Conservation (phyloP, 768 basidiomycete genomes). For the Lactarius vividus region DNA sequence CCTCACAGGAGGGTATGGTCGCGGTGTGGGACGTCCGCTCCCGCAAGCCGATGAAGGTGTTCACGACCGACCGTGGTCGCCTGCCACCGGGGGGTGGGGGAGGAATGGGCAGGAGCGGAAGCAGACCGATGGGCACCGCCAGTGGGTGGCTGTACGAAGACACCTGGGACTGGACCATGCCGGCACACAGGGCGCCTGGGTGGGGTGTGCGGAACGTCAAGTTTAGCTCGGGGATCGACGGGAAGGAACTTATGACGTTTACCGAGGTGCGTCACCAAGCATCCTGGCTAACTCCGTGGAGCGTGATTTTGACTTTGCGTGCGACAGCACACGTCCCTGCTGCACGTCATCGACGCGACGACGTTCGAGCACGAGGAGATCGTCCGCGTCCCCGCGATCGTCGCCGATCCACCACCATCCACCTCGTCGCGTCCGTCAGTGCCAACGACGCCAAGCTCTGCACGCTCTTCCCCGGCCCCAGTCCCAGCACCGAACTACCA, state of each 20-base stretch:
- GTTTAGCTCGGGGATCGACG: slow-evolving; percentile 61
- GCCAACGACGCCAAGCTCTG: slow-evolving; percentile 21
- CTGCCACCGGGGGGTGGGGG: slow-evolving; percentile 25
- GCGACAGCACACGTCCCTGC: slow-evolving; percentile 68
- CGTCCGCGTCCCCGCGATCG: slow-evolving; percentile 51
- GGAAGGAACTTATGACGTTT: slow-evolving; percentile 81
- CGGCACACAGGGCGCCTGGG: slow-evolving; percentile 55
- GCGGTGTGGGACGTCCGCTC: slow-evolving; percentile 84
- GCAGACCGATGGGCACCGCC: slow-evolving; percentile 39
- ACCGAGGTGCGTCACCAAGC: slow-evolving; percentile 63
- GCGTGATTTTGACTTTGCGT: background rate
- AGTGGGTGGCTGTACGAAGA: slow-evolving; percentile 59
- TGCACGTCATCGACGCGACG: slow-evolving; percentile 84
- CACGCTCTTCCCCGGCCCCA: background rate
- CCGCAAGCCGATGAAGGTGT: slow-evolving; percentile 64
- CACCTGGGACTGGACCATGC: slow-evolving; percentile 64
- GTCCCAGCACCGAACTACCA: slow-evolving; percentile 5
- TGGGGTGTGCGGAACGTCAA: slow-evolving; percentile 88
- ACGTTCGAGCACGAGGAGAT: slow-evolving; percentile 80
- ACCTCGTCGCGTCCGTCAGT: slow-evolving; percentile 22
- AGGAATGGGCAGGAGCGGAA: slow-evolving; percentile 21
- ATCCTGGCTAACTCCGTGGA: background rate
- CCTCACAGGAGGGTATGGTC: slow-evolving; percentile 76
- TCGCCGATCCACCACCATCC: slow-evolving; percentile 26
- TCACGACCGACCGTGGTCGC: slow-evolving; percentile 50